phyloP scores from a whole-genome alignment of 1,284 basidiomycete species.

The Xanthoconium separans region DNA sequence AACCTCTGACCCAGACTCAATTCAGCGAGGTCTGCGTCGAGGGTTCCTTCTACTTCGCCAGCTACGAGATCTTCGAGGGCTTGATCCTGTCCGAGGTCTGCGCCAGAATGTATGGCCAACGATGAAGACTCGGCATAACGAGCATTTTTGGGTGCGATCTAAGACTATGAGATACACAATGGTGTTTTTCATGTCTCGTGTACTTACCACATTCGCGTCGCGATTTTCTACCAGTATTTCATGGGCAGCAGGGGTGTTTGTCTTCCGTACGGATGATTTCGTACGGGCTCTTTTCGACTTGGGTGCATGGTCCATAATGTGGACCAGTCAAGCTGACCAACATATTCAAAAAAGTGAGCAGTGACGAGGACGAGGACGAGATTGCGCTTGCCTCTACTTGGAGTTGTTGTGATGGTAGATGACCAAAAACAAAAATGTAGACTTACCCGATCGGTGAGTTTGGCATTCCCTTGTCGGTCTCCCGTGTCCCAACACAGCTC shows the following conservation, averaged over 20 bases:
- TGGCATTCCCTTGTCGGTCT: background rate
- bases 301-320: constrained; percentile 39
- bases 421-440: background rate
- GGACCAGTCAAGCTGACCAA: background rate
- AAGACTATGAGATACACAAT: constrained; percentile 10
- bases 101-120: constrained; percentile 63
- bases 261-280: constrained; percentile 55
- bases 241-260: constrained; percentile 22
- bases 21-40: constrained; percentile 86
- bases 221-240: constrained; percentile 29
- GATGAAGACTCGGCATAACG: constrained; percentile 65
- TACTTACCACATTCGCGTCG: constrained; percentile 18
- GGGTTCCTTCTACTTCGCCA: constrained; percentile 59
- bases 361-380: background rate
- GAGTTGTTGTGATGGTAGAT: background rate
- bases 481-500: background rate
- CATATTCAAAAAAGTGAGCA: background rate
- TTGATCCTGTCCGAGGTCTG: constrained; percentile 60
- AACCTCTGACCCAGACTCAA: constrained; percentile 87
- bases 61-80: constrained; percentile 51
- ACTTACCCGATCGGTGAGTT: constrained; percentile 21
- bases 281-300: constrained; percentile 51
- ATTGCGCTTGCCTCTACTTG: constrained; percentile 4
- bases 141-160: constrained; percentile 45
- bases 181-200: background rate